A percentile compares a stretch with the other conserved stretches of the same genome.
These are phyloP conservation scores for Vicia sativa DNA, from an alignment of 306 rosid genomes.

Conservation along the genomic window DNA sequence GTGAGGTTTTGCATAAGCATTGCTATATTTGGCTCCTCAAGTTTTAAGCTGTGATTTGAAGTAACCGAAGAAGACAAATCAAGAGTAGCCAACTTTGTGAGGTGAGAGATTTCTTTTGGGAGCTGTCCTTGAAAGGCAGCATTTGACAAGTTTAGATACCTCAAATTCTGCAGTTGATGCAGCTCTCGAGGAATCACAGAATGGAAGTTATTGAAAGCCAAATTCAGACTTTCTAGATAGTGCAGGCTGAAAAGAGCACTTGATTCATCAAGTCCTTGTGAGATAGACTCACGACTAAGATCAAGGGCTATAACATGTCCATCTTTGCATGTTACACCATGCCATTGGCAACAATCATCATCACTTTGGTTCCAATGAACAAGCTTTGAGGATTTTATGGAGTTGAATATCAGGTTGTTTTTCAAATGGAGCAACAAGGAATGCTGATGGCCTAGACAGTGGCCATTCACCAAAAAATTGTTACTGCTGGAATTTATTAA, in stretches of 20 bases:
- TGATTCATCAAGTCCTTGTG: slow-evolving; percentile 24
- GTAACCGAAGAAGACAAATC: slow-evolving; percentile 32
- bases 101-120: slow-evolving; percentile 41
- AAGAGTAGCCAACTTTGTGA: slow-evolving; percentile 40
- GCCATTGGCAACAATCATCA: too few species aligned
- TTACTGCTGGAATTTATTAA: neutral
- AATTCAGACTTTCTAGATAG: slow-evolving; percentile 30
- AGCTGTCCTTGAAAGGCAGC: slow-evolving; percentile 45
- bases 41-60: neutral
- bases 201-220: slow-evolving; percentile 26
- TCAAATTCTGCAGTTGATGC: slow-evolving; percentile 31
- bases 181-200: slow-evolving; percentile 34
- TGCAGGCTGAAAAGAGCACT: slow-evolving; percentile 35
- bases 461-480: neutral
- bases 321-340: too few species aligned
- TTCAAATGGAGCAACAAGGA: slow-evolving; percentile 19
- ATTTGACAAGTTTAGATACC: slow-evolving; percentile 38
- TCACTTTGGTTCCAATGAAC: too few species aligned
- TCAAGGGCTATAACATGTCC: too few species aligned
- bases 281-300: slow-evolving; percentile 35
- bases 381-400: neutral
- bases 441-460: slow-evolving; percentile 22
- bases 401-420: neutral
- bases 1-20: too few species aligned
- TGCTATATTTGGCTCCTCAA: too few species aligned